Evolutionary conservation across 106 monocot genomes (phyloP).

Genomic region (Agapanthus africanus): DNA sequence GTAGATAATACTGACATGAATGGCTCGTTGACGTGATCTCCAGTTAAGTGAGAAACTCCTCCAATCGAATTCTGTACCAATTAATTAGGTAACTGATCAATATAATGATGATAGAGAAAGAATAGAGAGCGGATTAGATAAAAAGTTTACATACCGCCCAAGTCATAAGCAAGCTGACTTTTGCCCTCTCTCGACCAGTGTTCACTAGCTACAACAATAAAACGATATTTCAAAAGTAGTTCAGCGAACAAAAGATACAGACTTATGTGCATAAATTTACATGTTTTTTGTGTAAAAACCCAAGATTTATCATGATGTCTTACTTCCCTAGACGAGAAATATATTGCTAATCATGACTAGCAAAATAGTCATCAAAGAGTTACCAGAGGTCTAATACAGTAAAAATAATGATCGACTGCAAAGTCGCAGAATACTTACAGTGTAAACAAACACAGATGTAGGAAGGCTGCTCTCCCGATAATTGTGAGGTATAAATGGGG

Average conservation of each 20-base stretch:
- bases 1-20: conserved; percentile 78
- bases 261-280: too few species aligned
- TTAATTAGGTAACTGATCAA: conserved; percentile 1
- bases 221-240: background rate
- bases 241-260: too few species aligned
- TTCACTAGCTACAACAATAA: conserved; percentile 70
- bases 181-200: conserved; percentile 93
- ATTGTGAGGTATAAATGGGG: conserved; percentile 97
- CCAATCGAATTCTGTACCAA: conserved; percentile 91
- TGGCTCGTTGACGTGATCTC: conserved; percentile 86
- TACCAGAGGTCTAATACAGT: too few species aligned
- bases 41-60: conserved; percentile 80
- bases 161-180: conserved; percentile 93
- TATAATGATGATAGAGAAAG: background rate
- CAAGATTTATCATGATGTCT: too few species aligned
- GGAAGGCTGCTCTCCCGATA: conserved; percentile 95
- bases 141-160: conserved; percentile 78
- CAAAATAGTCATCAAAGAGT: too few species aligned
- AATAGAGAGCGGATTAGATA: background rate
- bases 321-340: too few species aligned
- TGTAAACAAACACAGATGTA: conserved; percentile 87
- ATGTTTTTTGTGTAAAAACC: too few species aligned
- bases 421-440: conserved; percentile 55
- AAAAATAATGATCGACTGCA: too few species aligned
- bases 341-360: too few species aligned